Conservation (phyloP, 1,139 yeast genomes). For the Hyphopichia wangnamkhiaoensis region DNA sequence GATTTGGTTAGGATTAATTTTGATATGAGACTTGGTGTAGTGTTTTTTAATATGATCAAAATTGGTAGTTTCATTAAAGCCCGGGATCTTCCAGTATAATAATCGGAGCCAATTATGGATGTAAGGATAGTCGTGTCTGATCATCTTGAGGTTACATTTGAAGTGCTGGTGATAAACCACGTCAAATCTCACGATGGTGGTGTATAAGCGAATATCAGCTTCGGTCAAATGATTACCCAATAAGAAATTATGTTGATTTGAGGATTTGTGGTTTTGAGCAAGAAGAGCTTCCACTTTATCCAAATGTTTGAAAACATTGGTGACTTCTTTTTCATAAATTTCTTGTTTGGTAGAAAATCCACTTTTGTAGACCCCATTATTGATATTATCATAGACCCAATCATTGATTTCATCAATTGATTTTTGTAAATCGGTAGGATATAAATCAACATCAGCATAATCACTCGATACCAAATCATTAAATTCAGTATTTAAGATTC, state of each 20-base stretch:
- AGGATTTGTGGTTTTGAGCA: constrained; percentile 40
- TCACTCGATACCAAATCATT: constrained; percentile 50
- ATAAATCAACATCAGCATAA: constrained; percentile 55
- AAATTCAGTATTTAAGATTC: constrained; percentile 78
- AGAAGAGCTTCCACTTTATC: constrained; percentile 75
- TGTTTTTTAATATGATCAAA: constrained; percentile 89
- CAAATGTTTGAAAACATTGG: constrained; percentile 63
- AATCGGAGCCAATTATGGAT: constrained; percentile 79
- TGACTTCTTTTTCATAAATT: constrained; percentile 74
- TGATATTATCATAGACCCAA: constrained; percentile 85
- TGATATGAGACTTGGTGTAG: constrained; percentile 79
- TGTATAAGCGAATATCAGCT: constrained; percentile 83
- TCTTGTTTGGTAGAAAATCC: constrained; percentile 89
- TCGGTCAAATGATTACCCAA: constrained; percentile 75
- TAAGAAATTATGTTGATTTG: constrained; percentile 44
- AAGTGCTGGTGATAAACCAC: constrained; percentile 35
- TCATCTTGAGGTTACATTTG: constrained; percentile 85
- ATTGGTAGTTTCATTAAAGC: constrained; percentile 76
- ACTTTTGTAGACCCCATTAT: constrained; percentile 92
- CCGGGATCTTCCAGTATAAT: constrained; percentile 82
- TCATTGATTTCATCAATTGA: constrained; percentile 75
- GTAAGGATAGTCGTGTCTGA: constrained; percentile 77
- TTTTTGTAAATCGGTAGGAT: constrained; percentile 54
- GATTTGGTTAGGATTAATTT: constrained; percentile 78
- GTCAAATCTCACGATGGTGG: constrained; percentile 31